These are phyloP conservation scores for Zarea fungicola DNA, from an alignment of 2,329 filamentous ascomycete genomes.

Conservation along the genomic window DNA sequence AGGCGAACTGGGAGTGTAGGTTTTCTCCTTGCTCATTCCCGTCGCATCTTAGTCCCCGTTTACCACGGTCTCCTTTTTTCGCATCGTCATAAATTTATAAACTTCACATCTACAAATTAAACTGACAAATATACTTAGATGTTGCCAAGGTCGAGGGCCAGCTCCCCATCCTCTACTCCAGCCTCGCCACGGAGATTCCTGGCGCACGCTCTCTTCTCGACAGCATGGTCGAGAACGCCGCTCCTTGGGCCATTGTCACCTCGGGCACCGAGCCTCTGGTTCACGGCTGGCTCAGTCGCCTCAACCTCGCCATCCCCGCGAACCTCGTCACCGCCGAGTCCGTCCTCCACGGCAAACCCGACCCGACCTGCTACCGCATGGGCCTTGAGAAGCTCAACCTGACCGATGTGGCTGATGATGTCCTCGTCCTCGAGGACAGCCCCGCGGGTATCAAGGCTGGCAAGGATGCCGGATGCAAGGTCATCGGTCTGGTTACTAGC, in stretches of 20 bases:
- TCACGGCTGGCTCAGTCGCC: slow-evolving; percentile 64
- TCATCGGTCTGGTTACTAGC: slow-evolving; percentile 79
- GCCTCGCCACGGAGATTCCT: slow-evolving; percentile 78
- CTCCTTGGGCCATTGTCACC: slow-evolving; percentile 83
- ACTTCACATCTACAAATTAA: not conserved
- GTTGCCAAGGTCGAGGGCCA: slow-evolving; percentile 71
- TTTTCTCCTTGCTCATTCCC: slow-evolving; percentile 22
- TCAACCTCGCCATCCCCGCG: slow-evolving; percentile 59
- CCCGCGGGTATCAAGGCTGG: slow-evolving; percentile 79
- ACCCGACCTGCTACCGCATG: slow-evolving; percentile 68
- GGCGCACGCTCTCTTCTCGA: slow-evolving; percentile 70
- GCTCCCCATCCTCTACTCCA: slow-evolving; percentile 71
- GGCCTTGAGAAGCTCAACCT: slow-evolving; percentile 58
- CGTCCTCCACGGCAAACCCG: slow-evolving; percentile 69
- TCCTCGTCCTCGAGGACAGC: slow-evolving; percentile 84
- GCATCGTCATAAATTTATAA: not conserved
- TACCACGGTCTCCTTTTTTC: not conserved
- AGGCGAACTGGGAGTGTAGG: slow-evolving; percentile 91
- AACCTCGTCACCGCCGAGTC: slow-evolving; percentile 71
- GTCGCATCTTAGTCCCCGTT: not conserved
- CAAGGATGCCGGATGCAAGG: slow-evolving; percentile 79
- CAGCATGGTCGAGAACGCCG: slow-evolving; percentile 54
- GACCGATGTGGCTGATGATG: slow-evolving; percentile 38
- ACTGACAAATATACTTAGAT: slow-evolving; percentile 52
- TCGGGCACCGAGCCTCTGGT: slow-evolving; percentile 66